Base-by-base conservation (phyloP, 2,329 filamentous ascomycete genomes). In the Cladosporium sp. region DNA sequence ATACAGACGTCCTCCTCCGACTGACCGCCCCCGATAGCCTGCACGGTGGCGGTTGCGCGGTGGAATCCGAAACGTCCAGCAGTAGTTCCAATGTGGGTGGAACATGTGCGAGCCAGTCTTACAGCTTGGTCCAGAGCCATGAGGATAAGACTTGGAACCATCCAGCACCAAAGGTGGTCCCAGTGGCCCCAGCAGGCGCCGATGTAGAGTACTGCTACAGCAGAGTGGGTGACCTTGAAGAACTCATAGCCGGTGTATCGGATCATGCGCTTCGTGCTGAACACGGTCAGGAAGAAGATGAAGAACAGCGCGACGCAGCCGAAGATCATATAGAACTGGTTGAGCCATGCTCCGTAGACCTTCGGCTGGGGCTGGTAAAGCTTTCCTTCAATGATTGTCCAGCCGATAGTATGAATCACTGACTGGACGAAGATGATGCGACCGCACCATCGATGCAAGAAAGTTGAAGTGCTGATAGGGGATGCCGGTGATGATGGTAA, bases 401-500 rank as follows among this genome's bases (percentile, higher is more conserved):
- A 93, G 63, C 82, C 84, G 30, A 93, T 83, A 1, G 90, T 92
- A 74, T 93, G 91, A 1, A 93, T 76, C 10, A 82, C 77, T 2
- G 86, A 84, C 73, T 93, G 90, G 0, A 86, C 74, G 63, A 91
- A 85, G 68, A 93, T 91, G 71, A 93, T 82, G 67, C 89, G 89
- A 7, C 91, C 90, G 0, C 89, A 79, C 90, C 90, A 93, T 36
- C 89, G 87, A 75, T 92, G 90, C 25, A 93, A 79, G 73, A 93
- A 93, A n/a, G 76, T 90, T 89, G 82, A 93, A 92, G 71, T 85
- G 86, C 70, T 92, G 90, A 72, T 92, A 91, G 0, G 90, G 89
- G 0, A 93, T 81, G 1, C 91, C 90, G 0, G 90, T 93, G 57
- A 91, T 75, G 16, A 90, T 74, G 0, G 87, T 90, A 4, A 93